phyloP scores from a whole-genome alignment of 1,284 basidiomycete species.

The Retiboletus fuscus region DNA sequence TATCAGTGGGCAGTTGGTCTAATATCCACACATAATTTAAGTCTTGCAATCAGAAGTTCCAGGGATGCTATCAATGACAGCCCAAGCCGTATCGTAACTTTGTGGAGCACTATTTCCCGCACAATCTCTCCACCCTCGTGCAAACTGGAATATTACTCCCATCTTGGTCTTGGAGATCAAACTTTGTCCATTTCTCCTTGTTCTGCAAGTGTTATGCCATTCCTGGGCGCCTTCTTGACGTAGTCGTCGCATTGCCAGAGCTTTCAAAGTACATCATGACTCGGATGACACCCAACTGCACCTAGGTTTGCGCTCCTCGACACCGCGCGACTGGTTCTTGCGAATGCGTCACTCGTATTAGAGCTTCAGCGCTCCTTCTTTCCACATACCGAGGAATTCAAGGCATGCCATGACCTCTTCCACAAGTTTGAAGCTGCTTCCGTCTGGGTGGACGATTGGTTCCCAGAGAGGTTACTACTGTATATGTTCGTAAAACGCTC shows the following conservation, averaged over 20 bases:
- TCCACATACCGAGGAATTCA: constrained; percentile 63
- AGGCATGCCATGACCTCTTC: constrained; percentile 73
- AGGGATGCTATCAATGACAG: too few relatives aligned
- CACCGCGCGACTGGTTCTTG: constrained; percentile 73
- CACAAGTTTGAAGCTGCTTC: constrained; percentile 55
- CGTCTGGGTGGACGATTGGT: constrained; percentile 69
- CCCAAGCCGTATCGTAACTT: constrained; percentile 93
- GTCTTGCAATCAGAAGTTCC: too few relatives aligned
- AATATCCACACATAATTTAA: too few relatives aligned
- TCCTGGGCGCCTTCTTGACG: constrained; percentile 87
- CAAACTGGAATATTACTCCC: constrained; percentile 12
- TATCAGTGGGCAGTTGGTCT: too few relatives aligned
- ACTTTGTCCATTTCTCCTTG: constrained; percentile 80
- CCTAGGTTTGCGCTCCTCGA: constrained; percentile 84
- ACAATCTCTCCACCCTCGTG: constrained; percentile 60
- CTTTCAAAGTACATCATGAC: constrained; percentile 70
- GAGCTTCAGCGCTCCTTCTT: constrained; percentile 66
- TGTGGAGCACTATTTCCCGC: constrained; percentile 65
- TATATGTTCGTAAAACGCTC: constrained; percentile 83
- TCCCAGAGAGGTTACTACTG: constrained; percentile 81
- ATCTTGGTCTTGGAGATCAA: constrained; percentile 64
- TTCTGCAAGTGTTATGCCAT: constrained; percentile 89
- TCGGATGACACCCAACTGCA: constrained; percentile 81
- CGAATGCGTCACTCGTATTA: constrained; percentile 30
- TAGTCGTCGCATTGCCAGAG: constrained; percentile 72